phyloP scores from a whole-genome alignment of 805 yeast species.

The Vanderwaltozyma tropicalis region DNA sequence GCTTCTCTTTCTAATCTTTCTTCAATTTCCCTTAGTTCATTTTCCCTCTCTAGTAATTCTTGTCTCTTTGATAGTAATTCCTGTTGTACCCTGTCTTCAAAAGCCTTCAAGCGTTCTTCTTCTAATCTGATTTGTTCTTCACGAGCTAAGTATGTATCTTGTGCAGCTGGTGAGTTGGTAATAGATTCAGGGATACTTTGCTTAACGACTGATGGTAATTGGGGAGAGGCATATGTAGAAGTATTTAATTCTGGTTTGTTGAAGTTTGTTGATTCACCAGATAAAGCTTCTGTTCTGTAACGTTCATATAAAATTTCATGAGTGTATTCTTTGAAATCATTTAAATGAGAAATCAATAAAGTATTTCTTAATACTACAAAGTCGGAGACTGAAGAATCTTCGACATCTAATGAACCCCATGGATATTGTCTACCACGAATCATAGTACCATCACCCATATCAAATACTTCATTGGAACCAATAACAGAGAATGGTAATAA shows the following conservation, averaged over 20 bases:
- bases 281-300: slow-evolving; percentile 78
- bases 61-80: slow-evolving; percentile 71
- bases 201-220: slow-evolving; percentile 3
- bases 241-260: neutral
- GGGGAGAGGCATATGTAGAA: slow-evolving; percentile 1
- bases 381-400: slow-evolving; percentile 68
- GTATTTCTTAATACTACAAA: slow-evolving; percentile 72
- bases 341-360: slow-evolving; percentile 70
- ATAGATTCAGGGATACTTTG: neutral
- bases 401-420: slow-evolving; percentile 51
- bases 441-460: slow-evolving; percentile 31
- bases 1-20: slow-evolving; percentile 55
- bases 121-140: slow-evolving; percentile 85
- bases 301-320: slow-evolving; percentile 80
- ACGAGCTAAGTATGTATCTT: slow-evolving; percentile 46
- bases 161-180: slow-evolving; percentile 4
- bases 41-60: slow-evolving; percentile 75
- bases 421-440: slow-evolving; percentile 47
- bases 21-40: slow-evolving; percentile 74
- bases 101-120: slow-evolving; percentile 77
- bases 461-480: slow-evolving; percentile 56
- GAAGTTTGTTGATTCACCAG: slow-evolving; percentile 36
- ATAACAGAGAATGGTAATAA: slow-evolving; percentile 58
- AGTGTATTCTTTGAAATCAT: slow-evolving; percentile 80
- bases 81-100: slow-evolving; percentile 82